Evolutionary conservation across 1,284 basidiomycete genomes (phyloP).

Genomic region (Rhodotorula sp.): DNA sequence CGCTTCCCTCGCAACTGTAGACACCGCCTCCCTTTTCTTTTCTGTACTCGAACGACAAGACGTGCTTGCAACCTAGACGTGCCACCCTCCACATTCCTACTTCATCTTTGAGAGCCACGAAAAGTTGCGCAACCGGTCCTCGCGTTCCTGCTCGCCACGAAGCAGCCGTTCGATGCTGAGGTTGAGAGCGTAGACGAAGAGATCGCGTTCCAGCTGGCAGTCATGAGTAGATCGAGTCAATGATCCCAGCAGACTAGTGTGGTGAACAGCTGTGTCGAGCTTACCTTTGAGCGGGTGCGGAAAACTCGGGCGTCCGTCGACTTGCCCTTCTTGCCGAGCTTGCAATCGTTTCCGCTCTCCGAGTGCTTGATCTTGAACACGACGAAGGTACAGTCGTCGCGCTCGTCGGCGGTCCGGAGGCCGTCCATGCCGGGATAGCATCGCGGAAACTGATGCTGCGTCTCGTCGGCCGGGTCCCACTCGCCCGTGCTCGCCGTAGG

Average conservation of each 20-base stretch:
- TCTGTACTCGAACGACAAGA: neutral
- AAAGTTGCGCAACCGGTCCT: conserved; percentile 38
- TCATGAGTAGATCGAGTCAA: neutral
- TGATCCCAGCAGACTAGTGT: too few species aligned
- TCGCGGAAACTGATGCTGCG: conserved; percentile 35
- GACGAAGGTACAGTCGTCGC: conserved; percentile 43
- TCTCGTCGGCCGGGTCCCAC: conserved; percentile 34
- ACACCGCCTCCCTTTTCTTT: neutral
- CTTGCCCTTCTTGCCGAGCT: conserved; percentile 29
- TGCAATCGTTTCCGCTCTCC: conserved; percentile 14
- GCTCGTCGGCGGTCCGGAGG: conserved; percentile 38
- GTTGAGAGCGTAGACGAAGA: conserved; percentile 42
- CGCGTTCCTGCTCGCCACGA: conserved; percentile 32
- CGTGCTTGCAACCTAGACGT: neutral
- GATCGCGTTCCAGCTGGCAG: conserved; percentile 33
- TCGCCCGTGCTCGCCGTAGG: conserved; percentile 3
- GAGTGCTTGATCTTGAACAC: conserved; percentile 31
- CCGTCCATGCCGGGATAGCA: conserved; percentile 40
- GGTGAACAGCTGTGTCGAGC: conserved; percentile 2
- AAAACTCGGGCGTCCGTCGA: conserved; percentile 22
- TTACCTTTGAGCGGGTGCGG: conserved; percentile 40
- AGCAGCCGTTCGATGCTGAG: conserved; percentile 34
- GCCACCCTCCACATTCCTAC: neutral
- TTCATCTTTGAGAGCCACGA: conserved; percentile 23
- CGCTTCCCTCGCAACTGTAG: neutral